A percentile compares a stretch with the other conserved stretches of the same genome.
Conservation (phyloP, 2,329 filamentous ascomycete species). For the Capronia epimyces region DNA sequence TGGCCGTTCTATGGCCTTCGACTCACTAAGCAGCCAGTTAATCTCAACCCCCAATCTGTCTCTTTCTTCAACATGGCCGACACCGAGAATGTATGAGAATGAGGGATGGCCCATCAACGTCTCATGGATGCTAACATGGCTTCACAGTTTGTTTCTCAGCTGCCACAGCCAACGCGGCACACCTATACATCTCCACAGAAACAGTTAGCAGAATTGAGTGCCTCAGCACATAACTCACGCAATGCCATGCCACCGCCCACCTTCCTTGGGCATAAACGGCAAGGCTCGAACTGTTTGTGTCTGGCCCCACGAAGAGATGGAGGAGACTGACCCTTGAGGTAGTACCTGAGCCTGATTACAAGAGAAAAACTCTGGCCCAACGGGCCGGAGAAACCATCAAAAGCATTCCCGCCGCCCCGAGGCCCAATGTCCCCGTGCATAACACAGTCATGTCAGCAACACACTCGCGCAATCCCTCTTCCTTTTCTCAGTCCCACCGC, state of each 20-base stretch:
- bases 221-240: constrained; percentile 51
- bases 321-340: constrained; percentile 33
- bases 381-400: constrained; percentile 50
- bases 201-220: constrained; percentile 48
- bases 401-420: constrained; percentile 39
- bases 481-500: constrained; percentile 40
- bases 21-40: not conserved
- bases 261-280: constrained; percentile 45
- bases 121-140: constrained; percentile 9
- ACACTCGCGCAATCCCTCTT: constrained; percentile 35
- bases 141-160: constrained; percentile 31
- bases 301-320: constrained; percentile 36
- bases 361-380: constrained; percentile 56
- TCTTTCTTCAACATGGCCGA: constrained; percentile 15
- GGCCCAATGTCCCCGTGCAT: constrained; percentile 39
- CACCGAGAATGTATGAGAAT: constrained; percentile 23
- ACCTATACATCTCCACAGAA: constrained; percentile 28
- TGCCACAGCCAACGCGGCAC: constrained; percentile 35
- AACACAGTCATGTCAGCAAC: constrained; percentile 44
- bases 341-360: constrained; percentile 54
- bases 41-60: not conserved
- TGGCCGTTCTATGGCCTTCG: constrained; percentile 1
- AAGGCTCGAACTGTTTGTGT: constrained; percentile 44
- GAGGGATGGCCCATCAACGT: not conserved
- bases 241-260: constrained; percentile 42